Evolutionary conservation across 257 asterid genomes (phyloP).

Genomic region (Solanum appendiculatum): DNA sequence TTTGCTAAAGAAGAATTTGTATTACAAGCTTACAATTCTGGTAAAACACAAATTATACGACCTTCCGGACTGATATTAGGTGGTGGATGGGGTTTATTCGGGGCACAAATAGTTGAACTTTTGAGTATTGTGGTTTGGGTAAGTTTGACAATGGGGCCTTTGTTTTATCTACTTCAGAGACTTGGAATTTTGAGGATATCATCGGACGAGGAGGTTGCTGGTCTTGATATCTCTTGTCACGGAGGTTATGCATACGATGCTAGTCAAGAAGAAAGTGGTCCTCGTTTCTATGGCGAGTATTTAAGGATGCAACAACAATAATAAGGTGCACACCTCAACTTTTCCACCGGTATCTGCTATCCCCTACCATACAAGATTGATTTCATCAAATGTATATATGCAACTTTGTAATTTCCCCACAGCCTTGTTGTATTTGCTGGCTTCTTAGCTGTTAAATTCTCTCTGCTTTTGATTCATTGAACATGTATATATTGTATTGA

Average conservation of each 20-base stretch:
- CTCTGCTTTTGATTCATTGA: neutral
- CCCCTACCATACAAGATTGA: neutral
- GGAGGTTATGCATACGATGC: slow-evolving; percentile 77
- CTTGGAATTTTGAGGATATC: slow-evolving; percentile 70
- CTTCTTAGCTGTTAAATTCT: neutral
- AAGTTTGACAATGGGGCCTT: slow-evolving; percentile 75
- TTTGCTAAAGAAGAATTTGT: slow-evolving; percentile 63
- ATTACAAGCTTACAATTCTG: slow-evolving; percentile 63
- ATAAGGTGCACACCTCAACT: neutral
- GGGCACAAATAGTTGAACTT: slow-evolving; percentile 64
- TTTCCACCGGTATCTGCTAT: neutral
- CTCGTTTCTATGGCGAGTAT: slow-evolving; percentile 41
- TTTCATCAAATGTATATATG: neutral
- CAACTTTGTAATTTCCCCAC: neutral
- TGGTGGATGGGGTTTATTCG: slow-evolving; percentile 64
- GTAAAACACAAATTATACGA: slow-evolving; percentile 35
- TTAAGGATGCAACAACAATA: slow-evolving; percentile 21
- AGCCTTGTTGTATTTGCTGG: neutral
- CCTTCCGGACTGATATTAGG: slow-evolving; percentile 86
- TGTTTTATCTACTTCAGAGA: slow-evolving; percentile 42
- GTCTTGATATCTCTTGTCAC: slow-evolving; percentile 92
- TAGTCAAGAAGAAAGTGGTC: slow-evolving; percentile 42
- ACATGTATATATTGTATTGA: neutral
- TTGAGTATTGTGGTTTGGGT: slow-evolving; percentile 77
- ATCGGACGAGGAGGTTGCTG: slow-evolving; percentile 77